phyloP scores from a whole-genome alignment of 805 yeast species.

The Saturnispora mendoncae region DNA sequence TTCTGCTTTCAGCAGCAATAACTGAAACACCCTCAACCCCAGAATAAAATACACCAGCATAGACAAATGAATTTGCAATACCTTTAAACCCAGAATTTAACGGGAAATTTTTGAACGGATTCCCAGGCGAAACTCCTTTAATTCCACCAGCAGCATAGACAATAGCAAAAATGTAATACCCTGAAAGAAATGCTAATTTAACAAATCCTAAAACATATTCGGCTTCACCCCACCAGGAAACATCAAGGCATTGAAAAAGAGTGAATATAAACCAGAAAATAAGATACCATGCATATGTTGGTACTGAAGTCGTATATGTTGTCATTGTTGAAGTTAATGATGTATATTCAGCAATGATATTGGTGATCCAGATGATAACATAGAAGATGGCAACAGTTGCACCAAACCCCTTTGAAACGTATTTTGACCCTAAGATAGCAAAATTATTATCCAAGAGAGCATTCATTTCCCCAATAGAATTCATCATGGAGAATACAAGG shows the following conservation, averaged over 20 bases:
- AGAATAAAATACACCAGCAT: conserved; percentile 21
- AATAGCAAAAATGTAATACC: conserved; percentile 44
- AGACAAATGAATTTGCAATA: conserved; percentile 21
- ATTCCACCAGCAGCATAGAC: conserved; percentile 37
- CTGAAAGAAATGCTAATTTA: conserved; percentile 40
- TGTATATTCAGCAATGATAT: conserved; percentile 46
- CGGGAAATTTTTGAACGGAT: conserved; percentile 31
- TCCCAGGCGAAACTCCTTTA: conserved; percentile 26
- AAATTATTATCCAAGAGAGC: conserved; percentile 47
- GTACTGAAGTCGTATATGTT: conserved; percentile 43
- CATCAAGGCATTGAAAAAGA: conserved; percentile 42
- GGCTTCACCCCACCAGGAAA: conserved; percentile 46
- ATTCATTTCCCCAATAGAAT: conserved; percentile 47
- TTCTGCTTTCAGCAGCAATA: conserved; percentile 53
- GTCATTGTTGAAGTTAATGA: conserved; percentile 41
- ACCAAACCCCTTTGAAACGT: conserved; percentile 48
- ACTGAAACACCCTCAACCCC: conserved; percentile 31
- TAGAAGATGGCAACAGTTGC: conserved; percentile 47
- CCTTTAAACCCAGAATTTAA: conserved; percentile 22
- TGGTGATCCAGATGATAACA: conserved; percentile 48
- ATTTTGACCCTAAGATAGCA: conserved; percentile 41
- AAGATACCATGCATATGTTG: conserved; percentile 46
- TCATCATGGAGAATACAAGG: conserved; percentile 47
- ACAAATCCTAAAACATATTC: conserved; percentile 45
- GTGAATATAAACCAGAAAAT: conserved; percentile 46